Evolutionary conservation across 2,329 filamentous ascomycete species (phyloP).

Genomic region (Ceratocystis cubensis): DNA sequence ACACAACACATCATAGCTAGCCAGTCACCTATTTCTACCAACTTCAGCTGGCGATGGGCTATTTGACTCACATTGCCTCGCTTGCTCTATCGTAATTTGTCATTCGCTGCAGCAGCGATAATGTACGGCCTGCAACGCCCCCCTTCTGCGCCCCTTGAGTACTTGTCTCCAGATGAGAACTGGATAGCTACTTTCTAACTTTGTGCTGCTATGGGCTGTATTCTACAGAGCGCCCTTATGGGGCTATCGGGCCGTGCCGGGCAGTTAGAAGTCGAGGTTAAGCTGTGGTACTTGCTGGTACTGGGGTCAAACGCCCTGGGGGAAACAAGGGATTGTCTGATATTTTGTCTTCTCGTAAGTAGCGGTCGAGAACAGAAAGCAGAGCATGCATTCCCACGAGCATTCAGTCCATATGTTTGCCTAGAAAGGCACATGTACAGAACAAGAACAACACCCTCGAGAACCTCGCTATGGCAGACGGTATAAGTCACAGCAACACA

Average conservation of each 20-base stretch:
- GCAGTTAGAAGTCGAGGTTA: too few species aligned
- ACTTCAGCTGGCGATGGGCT: neutral
- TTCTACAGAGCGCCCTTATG: too few species aligned
- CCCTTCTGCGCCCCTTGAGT: too few species aligned
- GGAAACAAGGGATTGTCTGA: too few species aligned
- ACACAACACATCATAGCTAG: neutral
- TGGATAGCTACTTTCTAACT: neutral
- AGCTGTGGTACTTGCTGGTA: neutral
- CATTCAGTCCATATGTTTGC: too few species aligned
- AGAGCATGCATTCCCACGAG: too few species aligned
- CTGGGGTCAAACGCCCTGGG: neutral
- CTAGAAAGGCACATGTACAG: too few species aligned
- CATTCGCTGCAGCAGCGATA: neutral
- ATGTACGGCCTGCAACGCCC: neutral
- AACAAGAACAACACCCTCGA: too few species aligned
- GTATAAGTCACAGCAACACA: neutral
- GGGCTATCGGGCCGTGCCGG: too few species aligned
- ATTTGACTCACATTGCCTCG: neutral
- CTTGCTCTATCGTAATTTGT: constrained; percentile 2
- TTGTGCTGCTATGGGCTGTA: too few species aligned
- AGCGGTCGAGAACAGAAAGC: too few species aligned
- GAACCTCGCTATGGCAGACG: neutral
- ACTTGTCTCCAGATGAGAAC: neutral
- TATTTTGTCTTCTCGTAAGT: too few species aligned
- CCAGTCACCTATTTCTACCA: neutral